Evolutionary conservation across 2,329 filamentous ascomycete species (phyloP), one percentile per base, ranked within the genome.

Genomic region (Delphinella strobiligena): DNA sequence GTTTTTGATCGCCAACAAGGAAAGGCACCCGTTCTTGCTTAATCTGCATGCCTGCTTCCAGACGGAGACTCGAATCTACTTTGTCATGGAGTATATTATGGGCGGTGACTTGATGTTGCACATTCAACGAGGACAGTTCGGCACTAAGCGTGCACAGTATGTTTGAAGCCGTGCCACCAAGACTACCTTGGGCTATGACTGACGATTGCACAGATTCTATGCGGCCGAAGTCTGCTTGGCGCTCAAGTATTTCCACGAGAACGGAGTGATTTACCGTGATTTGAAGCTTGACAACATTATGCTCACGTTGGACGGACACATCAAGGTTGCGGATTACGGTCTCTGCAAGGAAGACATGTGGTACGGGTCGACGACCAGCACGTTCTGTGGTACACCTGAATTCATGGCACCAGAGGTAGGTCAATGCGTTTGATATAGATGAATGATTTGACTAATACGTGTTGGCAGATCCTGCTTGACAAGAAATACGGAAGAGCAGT

Each of bases 261-360:
- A 98, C 59, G 91, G 91, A 40, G 91, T 98, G 55, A 95, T 98
- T 52, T 98, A 98, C 63, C 77, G 80, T 61, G 80, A 85, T 63
- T 61, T 85, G 60, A 85, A 85, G 60, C 69, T 84, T 44, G 80
- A 85, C 61, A 85, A 98, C 60, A 98, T 98, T 56, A 73, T 98
- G 34, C 69, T 98, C 54, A 93, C 87, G 1, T 71, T 94, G 34
- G 91, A 98, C 56, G 91, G 91, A 18, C 91, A 98, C 61, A 93
- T 98, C 69, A 96, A 96, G 72, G 87, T 98, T 69, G 91, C 76
- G 38, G 91, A 98, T 72, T 98, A 94, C 60, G 91, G 91, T 75
- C 75, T 98, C 36, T 98, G 93, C 69, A 98, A 98, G 64, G 91
- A 98, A 59, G 88, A 98, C 53, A 98, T 98, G 91, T 98, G 89